A percentile compares a stretch with the other conserved stretches of the same genome.
Evolutionary conservation across 805 yeast species (phyloP).

Genomic region (Wickerhamomyces bisporus): DNA sequence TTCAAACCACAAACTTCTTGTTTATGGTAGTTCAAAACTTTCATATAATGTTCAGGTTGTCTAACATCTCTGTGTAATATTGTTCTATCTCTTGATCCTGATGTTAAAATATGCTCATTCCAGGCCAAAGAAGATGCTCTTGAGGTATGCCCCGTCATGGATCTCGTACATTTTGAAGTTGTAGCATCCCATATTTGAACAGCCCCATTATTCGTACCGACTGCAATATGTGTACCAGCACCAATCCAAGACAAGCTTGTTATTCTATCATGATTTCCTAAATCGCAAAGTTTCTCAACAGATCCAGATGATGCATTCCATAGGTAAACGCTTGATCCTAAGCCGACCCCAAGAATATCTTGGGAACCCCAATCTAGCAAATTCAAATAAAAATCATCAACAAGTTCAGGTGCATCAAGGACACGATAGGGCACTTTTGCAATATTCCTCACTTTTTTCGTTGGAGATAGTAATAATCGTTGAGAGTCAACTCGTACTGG

Average conservation of each 20-base stretch:
- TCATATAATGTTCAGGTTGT: constrained; percentile 73
- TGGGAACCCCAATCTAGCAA: constrained; percentile 94
- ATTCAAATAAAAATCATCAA: constrained; percentile 90
- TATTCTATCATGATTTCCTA: constrained; percentile 62
- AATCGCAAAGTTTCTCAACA: constrained; percentile 74
- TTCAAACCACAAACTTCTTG: constrained; percentile 96
- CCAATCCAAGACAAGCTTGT: constrained; percentile 92
- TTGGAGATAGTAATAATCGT: constrained; percentile 71
- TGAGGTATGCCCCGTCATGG: constrained; percentile 86
- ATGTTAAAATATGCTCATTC: constrained; percentile 84
- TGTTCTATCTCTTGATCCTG: constrained; percentile 82
- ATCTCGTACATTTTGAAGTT: constrained; percentile 73
- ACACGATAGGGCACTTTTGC: constrained; percentile 88
- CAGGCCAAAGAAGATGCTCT: constrained; percentile 88
- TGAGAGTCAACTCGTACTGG: constrained; percentile 91
- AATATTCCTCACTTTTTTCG: constrained; percentile 70
- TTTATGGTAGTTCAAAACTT: constrained; percentile 65
- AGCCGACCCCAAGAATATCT: constrained; percentile 84
- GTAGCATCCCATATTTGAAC: constrained; percentile 96
- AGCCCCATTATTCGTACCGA: constrained; percentile 81
- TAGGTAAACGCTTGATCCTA: constrained; percentile 80
- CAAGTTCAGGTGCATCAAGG: constrained; percentile 91
- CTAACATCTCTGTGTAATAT: constrained; percentile 91
- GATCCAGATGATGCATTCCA: constrained; percentile 87
- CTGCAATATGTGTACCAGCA: constrained; percentile 89